Evolutionary conservation across 768 basidiomycete genomes (phyloP), one percentile per base, ranked within the genome.

Genomic region (Lactifluus volemus): DNA sequence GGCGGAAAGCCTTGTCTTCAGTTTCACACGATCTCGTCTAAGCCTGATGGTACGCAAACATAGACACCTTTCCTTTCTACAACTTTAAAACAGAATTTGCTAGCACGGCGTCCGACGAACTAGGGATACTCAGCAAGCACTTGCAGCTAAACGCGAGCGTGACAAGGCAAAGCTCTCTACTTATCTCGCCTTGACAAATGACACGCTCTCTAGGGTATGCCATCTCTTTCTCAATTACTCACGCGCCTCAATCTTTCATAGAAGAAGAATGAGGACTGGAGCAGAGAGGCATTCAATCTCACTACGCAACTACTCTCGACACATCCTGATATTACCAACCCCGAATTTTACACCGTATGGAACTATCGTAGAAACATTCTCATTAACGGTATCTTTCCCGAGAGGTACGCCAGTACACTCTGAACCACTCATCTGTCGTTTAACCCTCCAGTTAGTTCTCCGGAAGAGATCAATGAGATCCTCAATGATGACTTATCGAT

Each of bases 321-420:
- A 45, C 51, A 63, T 44, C 56, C 61, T n/a, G 25, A 42, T 19
- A 15, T 63, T 29, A 64, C 49, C 32, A 98, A 98, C 69, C 94
- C 96, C 2, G 97, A 99, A 73, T 93, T 93, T 70, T 97, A 97
- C 72, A 95, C 96, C 1, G 76, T 90, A 41, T 98, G 97, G 97
- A 96, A 97, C 73, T 95, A 93, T 73, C 81, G 97, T 49, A 79
- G 96, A 36, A 79, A 82, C 55, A 93, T 97, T 62, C 73, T 96
- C 19, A 70, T 85, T 44, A 75, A 83, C 25, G 88, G 88, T 2
- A 71, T 90, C 49, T 93, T 96, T 65, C 79, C 81, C 10, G 69
- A 72, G 12, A 82, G 82, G 92, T 92, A 60, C 52, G 78, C 11
- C 51, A 25, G 4, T 10, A 32, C 39, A 10, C 29, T 44, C 39